These are phyloP conservation scores for Cladobotryum protrusum DNA, from an alignment of 2,329 filamentous ascomycete species.

Conservation along the genomic window DNA sequence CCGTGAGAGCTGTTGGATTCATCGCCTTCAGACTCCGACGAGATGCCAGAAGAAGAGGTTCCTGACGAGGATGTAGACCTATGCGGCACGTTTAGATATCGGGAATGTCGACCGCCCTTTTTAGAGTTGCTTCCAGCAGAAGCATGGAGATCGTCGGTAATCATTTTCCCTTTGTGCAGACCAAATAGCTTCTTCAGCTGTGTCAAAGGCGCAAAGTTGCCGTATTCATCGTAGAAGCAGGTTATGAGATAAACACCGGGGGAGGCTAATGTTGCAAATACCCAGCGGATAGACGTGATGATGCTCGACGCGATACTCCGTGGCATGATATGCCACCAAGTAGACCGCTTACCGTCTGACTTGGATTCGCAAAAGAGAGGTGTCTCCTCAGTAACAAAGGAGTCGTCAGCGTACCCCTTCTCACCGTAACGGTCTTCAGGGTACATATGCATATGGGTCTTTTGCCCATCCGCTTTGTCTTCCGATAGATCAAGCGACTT, in stretches of 20 bases:
- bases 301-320: constrained; percentile 66
- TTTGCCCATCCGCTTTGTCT: constrained; percentile 29
- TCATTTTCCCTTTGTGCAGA: constrained; percentile 38
- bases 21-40: constrained; percentile 67
- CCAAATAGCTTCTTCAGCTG: constrained; percentile 63
- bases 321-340: constrained; percentile 53
- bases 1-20: constrained; percentile 24
- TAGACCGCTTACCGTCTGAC: constrained; percentile 30
- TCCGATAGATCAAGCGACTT: constrained; percentile 23
- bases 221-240: constrained; percentile 75
- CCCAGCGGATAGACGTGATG: constrained; percentile 68
- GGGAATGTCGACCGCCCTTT: constrained; percentile 15
- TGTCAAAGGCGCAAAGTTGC: constrained; percentile 69
- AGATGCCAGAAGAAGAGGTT: constrained; percentile 56
- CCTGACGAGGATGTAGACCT: constrained; percentile 23
- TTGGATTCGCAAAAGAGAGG: constrained; percentile 46
- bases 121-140: constrained; percentile 19
- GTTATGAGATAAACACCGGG: constrained; percentile 78
- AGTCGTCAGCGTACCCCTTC: constrained; percentile 31
- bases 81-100: constrained; percentile 23
- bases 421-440: constrained; percentile 7
- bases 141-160: constrained; percentile 19
- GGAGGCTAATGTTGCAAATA: constrained; percentile 70
- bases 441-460: constrained; percentile 21
- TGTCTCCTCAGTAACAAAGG: constrained; percentile 53